Base-by-base conservation (phyloP, 1,284 basidiomycete species). In the Cutaneotrichosporon daszewskae region DNA sequence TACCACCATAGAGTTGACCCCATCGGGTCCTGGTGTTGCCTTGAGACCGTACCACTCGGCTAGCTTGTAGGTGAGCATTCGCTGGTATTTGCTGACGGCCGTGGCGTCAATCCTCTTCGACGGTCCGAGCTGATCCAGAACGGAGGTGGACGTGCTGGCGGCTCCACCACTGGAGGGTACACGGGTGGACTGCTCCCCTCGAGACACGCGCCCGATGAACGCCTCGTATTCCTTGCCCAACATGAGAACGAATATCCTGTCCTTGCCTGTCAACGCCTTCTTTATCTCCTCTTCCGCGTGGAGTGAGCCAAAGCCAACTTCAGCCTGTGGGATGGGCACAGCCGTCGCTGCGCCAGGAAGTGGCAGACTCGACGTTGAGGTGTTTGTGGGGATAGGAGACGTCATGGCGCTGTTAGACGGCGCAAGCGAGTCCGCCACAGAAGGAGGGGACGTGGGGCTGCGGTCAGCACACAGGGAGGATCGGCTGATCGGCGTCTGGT, bases 31-130 rank as follows among this genome's bases (percentile, higher is more conserved):
- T 4, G 45, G 42, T 2, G 58, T 57, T 8, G 59, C 65, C 20
- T 62, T 63, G 19, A 67, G 27, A 4, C 66, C 66, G 40, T 67
- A 69, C 66, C 66, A 69, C 40, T 67, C 65, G 14, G 66, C 66
- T 4, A 57, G 55, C 47, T 69, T 69, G 46, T 69, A 69, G 19
- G 66, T 60, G 27, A 69, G 43, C 66, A 67, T 69, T 19, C 62
- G 51, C 51, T 66, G 65, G 43, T 62, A 69, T 32, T 59, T 65
- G 46, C 59, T 65, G 18, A 52, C 50, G 1, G 58, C 46, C 1
- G 48, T 32, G 5, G 52, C 54, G 25, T 47, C 53, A 13, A 67
- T 43, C 17, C 38, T 45, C 33, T 55, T 51, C n/a, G 41, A 43
- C 5, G 55, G 47, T 5, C 52, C 55, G 16, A 62, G 43, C 11